These are phyloP conservation scores for Byssoonygena ceratinophila DNA, from an alignment of 2,329 filamentous ascomycete genomes.

Conservation along the genomic window DNA sequence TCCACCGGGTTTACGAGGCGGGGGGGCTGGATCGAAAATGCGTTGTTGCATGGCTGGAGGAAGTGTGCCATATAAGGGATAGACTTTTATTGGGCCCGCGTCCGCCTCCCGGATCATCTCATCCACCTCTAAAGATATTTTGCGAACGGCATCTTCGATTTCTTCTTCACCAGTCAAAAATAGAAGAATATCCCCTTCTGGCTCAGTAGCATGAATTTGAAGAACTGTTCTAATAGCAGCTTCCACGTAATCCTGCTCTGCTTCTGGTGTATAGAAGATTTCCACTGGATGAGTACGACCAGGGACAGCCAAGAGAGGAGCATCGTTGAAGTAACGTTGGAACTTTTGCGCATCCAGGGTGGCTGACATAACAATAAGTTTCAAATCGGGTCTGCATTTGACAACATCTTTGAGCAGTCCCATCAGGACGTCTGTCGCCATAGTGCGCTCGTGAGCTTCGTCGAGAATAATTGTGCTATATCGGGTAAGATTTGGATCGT, in stretches of 20 bases:
- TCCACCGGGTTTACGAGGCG: constrained; percentile 60
- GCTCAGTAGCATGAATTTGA: constrained; percentile 89
- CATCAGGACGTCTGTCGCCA: constrained; percentile 96
- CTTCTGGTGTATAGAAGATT: constrained; percentile 95
- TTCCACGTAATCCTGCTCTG: constrained; percentile 93
- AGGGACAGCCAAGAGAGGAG: constrained; percentile 83
- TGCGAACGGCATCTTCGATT: constrained; percentile 90
- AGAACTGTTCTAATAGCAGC: constrained; percentile 87
- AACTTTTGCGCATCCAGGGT: constrained; percentile 97
- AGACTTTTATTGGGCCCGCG: constrained; percentile 78
- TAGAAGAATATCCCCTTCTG: constrained; percentile 81
- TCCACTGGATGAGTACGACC: constrained; percentile 94
- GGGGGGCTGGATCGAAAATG: constrained; percentile 85
- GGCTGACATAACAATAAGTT: constrained; percentile 98
- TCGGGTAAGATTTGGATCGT: constrained; percentile 79
- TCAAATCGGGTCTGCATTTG: constrained; percentile 70
- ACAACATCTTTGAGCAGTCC: constrained; percentile 88
- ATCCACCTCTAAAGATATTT: constrained; percentile 81
- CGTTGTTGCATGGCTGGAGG: constrained; percentile 87
- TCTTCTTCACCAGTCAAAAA: constrained; percentile 98
- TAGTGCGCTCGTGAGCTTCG: constrained; percentile 93
- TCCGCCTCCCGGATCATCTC: constrained; percentile 87
- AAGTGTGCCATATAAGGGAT: constrained; percentile 86
- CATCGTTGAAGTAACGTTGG: constrained; percentile 91
- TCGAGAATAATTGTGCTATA: constrained; percentile 98